Conservation (phyloP, 139 green algal genomes). For the Zygnema cylindricum region DNA sequence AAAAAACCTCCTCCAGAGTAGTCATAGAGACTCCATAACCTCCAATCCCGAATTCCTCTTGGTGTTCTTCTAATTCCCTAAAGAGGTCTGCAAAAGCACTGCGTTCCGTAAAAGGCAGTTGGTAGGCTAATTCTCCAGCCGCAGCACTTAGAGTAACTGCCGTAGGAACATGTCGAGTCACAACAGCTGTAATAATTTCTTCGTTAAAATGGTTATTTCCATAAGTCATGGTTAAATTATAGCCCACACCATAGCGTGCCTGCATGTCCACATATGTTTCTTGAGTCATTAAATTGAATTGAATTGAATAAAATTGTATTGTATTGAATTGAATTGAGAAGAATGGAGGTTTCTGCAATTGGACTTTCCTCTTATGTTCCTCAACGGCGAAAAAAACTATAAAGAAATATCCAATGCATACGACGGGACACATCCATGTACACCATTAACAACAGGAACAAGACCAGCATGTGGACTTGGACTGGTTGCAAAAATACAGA, state of each 20-base stretch:
- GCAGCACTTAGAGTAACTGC: neutral
- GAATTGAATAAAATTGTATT: too few species aligned
- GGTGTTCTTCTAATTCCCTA: constrained; percentile 16
- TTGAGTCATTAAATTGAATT: too few species aligned
- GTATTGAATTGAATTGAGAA: too few species aligned
- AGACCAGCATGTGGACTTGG: too few species aligned
- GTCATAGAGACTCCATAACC: constrained; percentile 23
- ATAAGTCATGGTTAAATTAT: constrained; percentile 57
- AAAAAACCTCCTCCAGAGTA: constrained; percentile 48
- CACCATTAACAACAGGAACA: too few species aligned
- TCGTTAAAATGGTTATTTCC: constrained; percentile 11
- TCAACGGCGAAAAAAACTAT: too few species aligned
- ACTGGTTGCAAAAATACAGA: too few species aligned
- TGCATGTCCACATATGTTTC: constrained; percentile 9
- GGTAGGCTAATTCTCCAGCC: constrained; percentile 26
- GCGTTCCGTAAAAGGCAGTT: neutral
- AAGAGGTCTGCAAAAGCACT: constrained; percentile 28
- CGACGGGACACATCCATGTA: too few species aligned
- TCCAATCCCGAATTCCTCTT: neutral
- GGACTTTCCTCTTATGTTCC: too few species aligned
- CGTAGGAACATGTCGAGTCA: constrained; percentile 39
- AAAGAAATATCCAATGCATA: too few species aligned
- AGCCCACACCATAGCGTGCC: constrained; percentile 54
- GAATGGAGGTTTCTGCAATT: too few species aligned
- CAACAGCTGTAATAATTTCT: neutral